Conservation (phyloP, 2,329 filamentous ascomycete genomes). For the Penicillium frequentans region DNA sequence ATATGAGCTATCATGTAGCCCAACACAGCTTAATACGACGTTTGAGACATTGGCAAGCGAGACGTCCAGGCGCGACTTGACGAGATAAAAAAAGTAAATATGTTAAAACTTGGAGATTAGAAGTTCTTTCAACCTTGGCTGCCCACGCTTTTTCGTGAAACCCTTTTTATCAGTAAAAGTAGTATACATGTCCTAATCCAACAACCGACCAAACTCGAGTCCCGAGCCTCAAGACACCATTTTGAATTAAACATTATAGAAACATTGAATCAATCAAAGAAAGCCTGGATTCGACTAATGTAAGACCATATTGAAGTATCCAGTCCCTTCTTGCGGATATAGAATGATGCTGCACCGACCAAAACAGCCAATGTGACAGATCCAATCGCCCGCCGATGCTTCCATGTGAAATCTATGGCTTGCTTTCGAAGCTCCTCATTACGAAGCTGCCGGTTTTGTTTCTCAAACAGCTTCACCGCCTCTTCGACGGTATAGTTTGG, state of each 20-base stretch:
- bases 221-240: no score
- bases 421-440: slow-evolving; percentile 61
- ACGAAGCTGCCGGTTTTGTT: slow-evolving; percentile 70
- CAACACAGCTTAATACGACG: no score
- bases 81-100: no score
- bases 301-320: slow-evolving; percentile 37
- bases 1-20: no score
- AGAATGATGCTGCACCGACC: slow-evolving; percentile 68
- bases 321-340: slow-evolving; percentile 54
- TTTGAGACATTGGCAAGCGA: no score
- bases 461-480: slow-evolving; percentile 66
- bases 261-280: slow-evolving; percentile 9
- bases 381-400: slow-evolving; percentile 64
- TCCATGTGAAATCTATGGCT: slow-evolving; percentile 55
- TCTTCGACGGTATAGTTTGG: slow-evolving; percentile 61
- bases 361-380: slow-evolving; percentile 64
- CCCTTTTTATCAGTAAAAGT: neutral
- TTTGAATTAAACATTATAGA: neutral
- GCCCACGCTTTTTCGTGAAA: neutral
- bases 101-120: neutral
- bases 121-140: neutral
- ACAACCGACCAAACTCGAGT: neutral
- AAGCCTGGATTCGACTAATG: slow-evolving; percentile 27
- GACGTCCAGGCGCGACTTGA: no score
- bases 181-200: neutral